Evolutionary conservation across 441 rosid genomes (phyloP), one percentile per base, ranked within the genome.

Genomic region (Arabidopsis hybrid): DNA sequence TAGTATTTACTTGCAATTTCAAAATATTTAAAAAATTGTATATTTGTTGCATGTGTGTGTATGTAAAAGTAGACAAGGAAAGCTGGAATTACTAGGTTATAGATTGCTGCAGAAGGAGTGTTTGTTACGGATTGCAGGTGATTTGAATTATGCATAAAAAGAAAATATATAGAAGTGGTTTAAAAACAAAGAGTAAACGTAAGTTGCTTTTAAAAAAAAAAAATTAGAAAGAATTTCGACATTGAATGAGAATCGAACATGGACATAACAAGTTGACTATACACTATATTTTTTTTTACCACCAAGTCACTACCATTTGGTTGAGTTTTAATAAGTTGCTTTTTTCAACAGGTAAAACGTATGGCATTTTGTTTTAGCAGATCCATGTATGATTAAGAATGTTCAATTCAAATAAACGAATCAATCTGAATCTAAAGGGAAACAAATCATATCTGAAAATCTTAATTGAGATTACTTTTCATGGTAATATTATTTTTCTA

Each of bases 111-210:
- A 63, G 43, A 40, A 40, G 29, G 62, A 43, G 69, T 72, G 56
- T 63, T 63, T 63, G 56, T 72, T 72, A 62, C 34, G 70, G 57
- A 32, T 72, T 72, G 38, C 76, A 63, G 62, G 36, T 62, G 53
- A 50, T 39, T 71, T 71, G 5, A 38, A 31, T 7, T 29, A 14
- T 14, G 60, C 32, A 47, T 31, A 17, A 47, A 36, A 18, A 36
- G 34, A 0, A 32, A 18, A 18, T 8, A 18, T 43, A 5, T 7
- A 45, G 17, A 43, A 57, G 32, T 29, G 31, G 35, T 47, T 45
- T 8, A 1, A 8, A 46, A 9, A 10, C 43, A 39, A 64, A 8
- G 16, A 52, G 61, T 40, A 53, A 66, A 52, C 6, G 8, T 38
- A 40, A 51, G 21, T 18, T 65, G 57, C 38, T 63, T 34, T 64